Base-by-base conservation (phyloP, 305 asterid genomes). In the Solanum hybrid region DNA sequence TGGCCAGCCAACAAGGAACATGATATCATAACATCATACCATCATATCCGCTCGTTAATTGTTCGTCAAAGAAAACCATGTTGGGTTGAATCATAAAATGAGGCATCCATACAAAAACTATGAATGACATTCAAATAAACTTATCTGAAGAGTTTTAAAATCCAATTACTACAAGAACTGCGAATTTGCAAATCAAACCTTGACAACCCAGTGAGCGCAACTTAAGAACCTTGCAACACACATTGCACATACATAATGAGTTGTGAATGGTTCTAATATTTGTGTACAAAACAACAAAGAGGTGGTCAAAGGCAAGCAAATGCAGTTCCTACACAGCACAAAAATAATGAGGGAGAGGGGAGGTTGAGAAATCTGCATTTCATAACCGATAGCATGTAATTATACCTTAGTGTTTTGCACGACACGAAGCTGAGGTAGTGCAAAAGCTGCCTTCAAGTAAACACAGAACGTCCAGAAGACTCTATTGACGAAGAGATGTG, bases 121-220 rank as follows among this genome's bases (percentile, higher is more conserved):
- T 8, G 67, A 39, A 81, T 40, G 9, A 13, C 24, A 81, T 26
- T 14, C 69, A 39, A 40, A 80, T 37, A 79, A 24, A 42, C 26
- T 83, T 39, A 81, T 81, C 28, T 42, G 71, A 83, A n/a, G 10
- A 83, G 26, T 28, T 28, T 9, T 83, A 33, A 42, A 42, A 28
- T 42, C 28, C 26, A 83, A 83, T 16, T 16, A 42, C 73, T 42
- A 26, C 28, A 83, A 34, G 11, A 51, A 79, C 24, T 4, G 16
- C 4, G 28, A 89, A 80, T 14, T 67, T 64, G 37, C 78, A 78
- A 37, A 78, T 64, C 92, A 86, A 89, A 92, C 95, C 94, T 93
- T 94, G 89, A 93, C 92, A 90, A 92, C 93, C 94, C 93, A 93
- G 88, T 93, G 94, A 87, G 95, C 93, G 34, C 94, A 93, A 88